A percentile compares a stretch with the other conserved stretches of the same genome.
Evolutionary conservation across 768 basidiomycete species (phyloP).

Genomic region (Boletus bicolor): DNA sequence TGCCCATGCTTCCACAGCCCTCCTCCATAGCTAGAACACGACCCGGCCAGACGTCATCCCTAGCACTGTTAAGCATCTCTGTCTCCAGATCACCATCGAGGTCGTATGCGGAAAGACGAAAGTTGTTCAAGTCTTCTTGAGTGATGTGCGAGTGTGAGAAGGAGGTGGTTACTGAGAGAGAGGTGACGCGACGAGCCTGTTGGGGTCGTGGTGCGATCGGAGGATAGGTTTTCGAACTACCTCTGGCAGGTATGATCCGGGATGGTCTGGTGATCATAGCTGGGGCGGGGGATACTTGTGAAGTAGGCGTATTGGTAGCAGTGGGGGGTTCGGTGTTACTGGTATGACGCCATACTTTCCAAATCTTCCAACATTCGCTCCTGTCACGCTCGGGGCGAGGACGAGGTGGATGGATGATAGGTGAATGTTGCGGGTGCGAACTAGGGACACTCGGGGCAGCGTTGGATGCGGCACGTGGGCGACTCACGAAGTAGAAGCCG

Average conservation of each 20-base stretch:
- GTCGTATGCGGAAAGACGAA: conserved; percentile 24
- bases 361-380: conserved; percentile 15
- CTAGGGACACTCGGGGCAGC: not conserved
- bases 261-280: not conserved
- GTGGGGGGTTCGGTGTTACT: not conserved
- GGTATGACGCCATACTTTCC: conserved; percentile 14
- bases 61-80: conserved; percentile 25
- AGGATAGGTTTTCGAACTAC: not conserved
- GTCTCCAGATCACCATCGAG: conserved; percentile 25
- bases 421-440: not conserved
- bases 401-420: conserved; percentile 1
- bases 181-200: conserved; percentile 18
- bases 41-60: conserved; percentile 17
- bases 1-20: not conserved
- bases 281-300: not conserved
- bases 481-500: conserved; percentile 29
- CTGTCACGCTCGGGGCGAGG: not conserved
- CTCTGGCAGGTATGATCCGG: not conserved
- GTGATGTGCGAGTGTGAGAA: conserved; percentile 24
- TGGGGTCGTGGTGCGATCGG: conserved; percentile 7
- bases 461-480: conserved; percentile 4
- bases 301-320: not conserved
- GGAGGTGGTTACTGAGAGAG: conserved; percentile 21
- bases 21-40: conserved; percentile 14
- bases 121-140: conserved; percentile 22